A percentile compares a stretch with the other conserved stretches of the same genome.
Evolutionary conservation across 192 early-diverging fungal species (phyloP).

Genomic region (Coemansia sp.): DNA sequence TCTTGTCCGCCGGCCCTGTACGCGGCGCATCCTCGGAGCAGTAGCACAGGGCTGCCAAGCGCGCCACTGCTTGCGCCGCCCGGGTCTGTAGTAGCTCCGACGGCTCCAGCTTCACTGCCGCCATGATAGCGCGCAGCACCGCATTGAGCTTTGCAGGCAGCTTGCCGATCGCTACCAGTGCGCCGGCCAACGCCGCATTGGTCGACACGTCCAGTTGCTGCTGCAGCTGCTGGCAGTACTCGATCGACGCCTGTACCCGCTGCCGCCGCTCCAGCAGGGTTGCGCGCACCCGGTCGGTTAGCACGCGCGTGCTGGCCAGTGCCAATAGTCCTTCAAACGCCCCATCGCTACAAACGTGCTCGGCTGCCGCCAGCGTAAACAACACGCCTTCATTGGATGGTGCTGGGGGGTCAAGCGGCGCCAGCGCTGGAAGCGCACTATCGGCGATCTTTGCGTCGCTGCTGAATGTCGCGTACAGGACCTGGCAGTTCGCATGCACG

Average conservation of each 20-base stretch:
- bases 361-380: conserved; percentile 63
- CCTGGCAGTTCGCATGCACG: conserved; percentile 7
- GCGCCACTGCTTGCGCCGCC: conserved; percentile 56
- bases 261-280: conserved; percentile 59
- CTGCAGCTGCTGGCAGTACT: conserved; percentile 65
- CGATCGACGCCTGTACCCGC: conserved; percentile 65
- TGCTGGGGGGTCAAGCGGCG: not conserved
- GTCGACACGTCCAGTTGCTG: conserved; percentile 64
- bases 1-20: conserved; percentile 72
- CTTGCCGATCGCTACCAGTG: conserved; percentile 72
- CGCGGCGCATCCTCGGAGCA: conserved; percentile 5
- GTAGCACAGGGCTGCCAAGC: conserved; percentile 43
- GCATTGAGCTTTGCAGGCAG: conserved; percentile 83
- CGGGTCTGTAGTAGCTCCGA: conserved; percentile 60
- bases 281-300: not conserved
- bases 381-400: not conserved
- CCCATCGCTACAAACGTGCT: conserved; percentile 39
- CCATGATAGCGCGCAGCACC: conserved; percentile 85
- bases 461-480: conserved; percentile 31
- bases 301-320: conserved; percentile 16
- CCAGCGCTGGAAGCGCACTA: not conserved
- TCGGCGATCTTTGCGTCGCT: conserved; percentile 30
- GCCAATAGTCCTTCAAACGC: conserved; percentile 52
- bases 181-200: conserved; percentile 70
- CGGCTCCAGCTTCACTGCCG: conserved; percentile 69